Base-by-base conservation (phyloP, 306 rosid genomes). In the Bauhinia variegata region DNA sequence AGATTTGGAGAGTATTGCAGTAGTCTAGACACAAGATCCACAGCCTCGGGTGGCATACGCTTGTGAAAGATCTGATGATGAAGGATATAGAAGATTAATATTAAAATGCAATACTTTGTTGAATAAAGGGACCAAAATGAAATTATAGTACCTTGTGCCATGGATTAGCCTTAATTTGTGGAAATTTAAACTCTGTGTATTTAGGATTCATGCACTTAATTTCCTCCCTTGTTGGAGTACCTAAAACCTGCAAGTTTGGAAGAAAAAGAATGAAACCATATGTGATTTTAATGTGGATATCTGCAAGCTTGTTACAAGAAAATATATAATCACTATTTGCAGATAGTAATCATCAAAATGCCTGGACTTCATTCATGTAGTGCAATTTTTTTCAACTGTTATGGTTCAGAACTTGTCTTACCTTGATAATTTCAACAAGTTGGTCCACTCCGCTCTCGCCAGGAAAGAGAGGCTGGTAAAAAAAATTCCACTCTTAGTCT, bases 181-280 rank as follows among this genome's bases (percentile, higher is more conserved):
- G 96, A 74, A 92, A 92, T 65, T 89, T 92, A 76, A 84, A 89
- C 72, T 92, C 98, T 4, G 92, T 89, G 80, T 89, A 92, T 73
- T 92, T 89, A 58, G 98, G 98, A 75, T 92, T 92, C 98, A 92
- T 92, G 76, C 96, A 89, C 72, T 85, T 92, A 71, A 92, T 92
- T 81, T 92, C 98, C 82, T 92, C 98, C 81, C 98, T 87, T 1
- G 98, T 92, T 59, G 98, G 98, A 59, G 98, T 92, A 53, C 98
- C 98, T 71, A 92, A 76, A 77, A 92, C 95, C 98, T 92, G 85
- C 80, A 65, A n/a, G 68, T n/a, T n/a, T n/a, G n/a, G n/a, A n/a
- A 7, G 37, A n/a, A 41, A n/a, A 1, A 15, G 17, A 42, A 37
- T 18, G 64, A 59, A 36, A 23, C 16, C 46, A 59, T 5, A 23